Evolutionary conservation across 345 rosid genomes (phyloP), one percentile per base, ranked within the genome.

Genomic region (Gossypium arboreum): DNA sequence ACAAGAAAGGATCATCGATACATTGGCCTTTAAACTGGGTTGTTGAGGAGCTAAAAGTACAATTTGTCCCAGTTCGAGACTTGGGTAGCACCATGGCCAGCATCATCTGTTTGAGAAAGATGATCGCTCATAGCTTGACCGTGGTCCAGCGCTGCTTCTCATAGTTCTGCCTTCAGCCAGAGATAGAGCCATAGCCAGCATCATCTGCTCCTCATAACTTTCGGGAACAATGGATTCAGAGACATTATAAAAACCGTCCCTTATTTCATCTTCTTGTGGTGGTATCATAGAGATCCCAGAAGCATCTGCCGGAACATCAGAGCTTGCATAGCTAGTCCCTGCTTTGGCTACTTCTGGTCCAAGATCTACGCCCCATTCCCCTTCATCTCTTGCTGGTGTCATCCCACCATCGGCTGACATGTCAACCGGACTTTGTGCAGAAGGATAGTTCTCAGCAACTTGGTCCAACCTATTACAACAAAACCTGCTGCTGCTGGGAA

Each of bases 191-290:
- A 90, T 88, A 45, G 98, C 97, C 75, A 95, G 77, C 97, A 93
- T 90, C 97, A 93, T 93, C 83, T 93, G 97, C 76, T 95, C 99
- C 85, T 95, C 99, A 60, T 83, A 95, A 84, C 85, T 93, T 85
- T 91, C 96, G 8, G 97, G 98, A 66, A 88, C 77, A 16, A 92
- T 82, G 44, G 94, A 87, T 43, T 77, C 88, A 4, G 86, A 78
- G 56, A 78, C 44, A 73, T 66, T 82, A 50, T 77, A 83, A 45
- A 82, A 81, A 64, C 74, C 70, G 34, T 75, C 79, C 50, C 75
- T 85, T 48, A 79, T 77, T 51, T 81, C 89, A 73, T 34, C 39
- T 34, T 84, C 84, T 9, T 71, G 76, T 72, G 76, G 81, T 16
- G 88, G 77, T 60, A 86, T 47, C 41, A 78, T 74, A 64, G 89